Evolutionary conservation across 192 early-diverging fungal genomes (phyloP), one percentile per base, ranked within the genome.

Genomic region (Coemansia sp.): DNA sequence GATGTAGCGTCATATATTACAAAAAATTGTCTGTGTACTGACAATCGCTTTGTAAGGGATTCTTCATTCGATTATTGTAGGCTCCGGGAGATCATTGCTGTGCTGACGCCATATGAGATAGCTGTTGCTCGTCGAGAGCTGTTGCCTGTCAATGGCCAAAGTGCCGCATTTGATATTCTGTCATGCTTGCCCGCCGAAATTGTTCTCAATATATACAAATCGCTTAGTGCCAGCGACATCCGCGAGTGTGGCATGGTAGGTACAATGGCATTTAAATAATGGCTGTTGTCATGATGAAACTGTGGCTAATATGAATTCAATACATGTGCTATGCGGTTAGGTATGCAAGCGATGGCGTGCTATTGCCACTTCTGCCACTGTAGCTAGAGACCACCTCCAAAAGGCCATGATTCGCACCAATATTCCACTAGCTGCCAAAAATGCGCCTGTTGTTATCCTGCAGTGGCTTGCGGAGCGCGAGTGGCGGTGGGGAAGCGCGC

Each of bases 401-500:
- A 40, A 8, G 35, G 62, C 62, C 23, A 53, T 23, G 26, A 2
- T 21, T 5, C n/a, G 33, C 11, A 59, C 60, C 40, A 1, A 3
- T 33, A 74, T 68, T 26, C 62, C 72, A 4, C 16, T 7, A 6
- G 28, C 46, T 23, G 5, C 32, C 13, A 32, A 37, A 39, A 32
- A 17, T 32, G 13, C 32, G 1, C 50, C 40, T 6, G 4, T 10
- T 17, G 28, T 7, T 3, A 60, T 49, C 23, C 23, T 68, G 19
- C 66, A 52, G 11, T 74, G 72, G 72, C 60, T 74, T 32, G 50
- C 38, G 2, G 62, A 49, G 21, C 66, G 72, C 17, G 72, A 74
- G 62, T 37, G 39, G 14, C 49, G 52, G 4, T 74, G 72, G 72
- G 33, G 44, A 23, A 63, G 10, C 32, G 62, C 64, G 17, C 66